Conservation (phyloP, 306 rosid genomes). For the Dryas alaskensis region DNA sequence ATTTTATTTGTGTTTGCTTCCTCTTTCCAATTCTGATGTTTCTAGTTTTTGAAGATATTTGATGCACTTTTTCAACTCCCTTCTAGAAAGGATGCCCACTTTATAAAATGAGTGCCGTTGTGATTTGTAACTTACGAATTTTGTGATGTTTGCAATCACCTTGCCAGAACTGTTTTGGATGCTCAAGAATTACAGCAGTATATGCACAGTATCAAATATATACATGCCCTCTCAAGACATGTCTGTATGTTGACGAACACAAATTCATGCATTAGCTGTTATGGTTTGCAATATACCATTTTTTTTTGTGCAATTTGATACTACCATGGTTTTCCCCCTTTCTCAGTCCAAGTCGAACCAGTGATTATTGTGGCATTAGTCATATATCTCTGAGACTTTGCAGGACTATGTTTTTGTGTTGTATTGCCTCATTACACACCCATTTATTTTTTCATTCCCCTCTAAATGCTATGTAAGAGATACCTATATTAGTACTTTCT, state of each 20-base stretch:
- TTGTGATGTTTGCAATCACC: constrained; percentile 11
- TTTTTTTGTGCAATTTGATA: background rate
- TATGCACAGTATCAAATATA: background rate
- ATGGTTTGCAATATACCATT: background rate
- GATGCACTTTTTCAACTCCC: background rate
- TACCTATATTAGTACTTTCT: background rate
- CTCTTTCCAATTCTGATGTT: background rate
- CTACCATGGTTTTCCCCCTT: background rate
- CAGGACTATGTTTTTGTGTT: background rate
- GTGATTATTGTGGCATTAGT: constrained; percentile 2
- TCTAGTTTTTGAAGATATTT: constrained; percentile 3
- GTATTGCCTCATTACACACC: background rate
- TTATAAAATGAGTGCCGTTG: background rate
- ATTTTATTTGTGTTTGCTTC: background rate
- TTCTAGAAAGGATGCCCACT: background rate
- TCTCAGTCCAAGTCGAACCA: constrained; percentile 3
- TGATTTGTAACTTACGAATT: background rate
- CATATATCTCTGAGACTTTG: constrained; percentile 3
- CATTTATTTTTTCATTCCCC: background rate
- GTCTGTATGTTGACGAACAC: background rate
- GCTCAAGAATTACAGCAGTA: background rate
- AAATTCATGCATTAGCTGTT: background rate
- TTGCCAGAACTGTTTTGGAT: constrained; percentile 8
- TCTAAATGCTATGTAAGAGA: too few relatives aligned
- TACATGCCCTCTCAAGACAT: background rate